Percentiles rank a stretch among this genome's conserved stretches.
Conservation (phyloP, 495 filamentous ascomycete genomes). For the Aspergillus sclerotiicarbonarius region DNA sequence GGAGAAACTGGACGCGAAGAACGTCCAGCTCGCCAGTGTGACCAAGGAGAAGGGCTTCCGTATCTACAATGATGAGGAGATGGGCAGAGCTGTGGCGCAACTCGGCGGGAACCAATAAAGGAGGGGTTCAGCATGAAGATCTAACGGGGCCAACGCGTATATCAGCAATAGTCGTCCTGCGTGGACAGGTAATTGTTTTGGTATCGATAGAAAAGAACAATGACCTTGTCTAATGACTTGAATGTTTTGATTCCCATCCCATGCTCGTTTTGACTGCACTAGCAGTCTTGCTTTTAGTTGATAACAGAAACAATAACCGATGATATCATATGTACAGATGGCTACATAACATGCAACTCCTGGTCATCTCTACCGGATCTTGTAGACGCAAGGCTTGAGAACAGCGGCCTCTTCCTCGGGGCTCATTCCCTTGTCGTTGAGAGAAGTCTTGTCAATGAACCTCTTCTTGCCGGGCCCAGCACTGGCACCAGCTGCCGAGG, state of each 20-base stretch:
- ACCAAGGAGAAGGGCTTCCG: constrained; percentile 96
- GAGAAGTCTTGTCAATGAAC: constrained; percentile 55
- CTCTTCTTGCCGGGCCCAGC: constrained; percentile 52
- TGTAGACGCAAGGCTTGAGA: constrained; percentile 96
- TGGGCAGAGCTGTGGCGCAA: constrained; percentile 83
- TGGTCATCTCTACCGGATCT: constrained; percentile 62
- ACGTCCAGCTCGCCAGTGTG: constrained; percentile 95
- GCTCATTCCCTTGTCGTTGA: constrained; percentile 51
- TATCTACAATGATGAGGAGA: constrained; percentile 96
- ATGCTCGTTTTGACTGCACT: constrained; percentile 1
- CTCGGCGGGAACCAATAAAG: constrained; percentile 49
- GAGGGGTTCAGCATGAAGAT: constrained; percentile 14
- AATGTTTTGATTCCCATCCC: constrained; percentile 1
- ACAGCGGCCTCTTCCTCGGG: constrained; percentile 62
- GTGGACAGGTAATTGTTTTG: constrained; percentile 19
- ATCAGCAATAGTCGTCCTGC: constrained; percentile 9
- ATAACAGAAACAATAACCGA: neutral
- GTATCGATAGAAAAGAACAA: constrained; percentile 33
- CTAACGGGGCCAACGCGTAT: constrained; percentile 12
- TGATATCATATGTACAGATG: neutral
- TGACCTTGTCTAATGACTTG: constrained; percentile 20
- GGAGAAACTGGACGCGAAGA: constrained; percentile 98
- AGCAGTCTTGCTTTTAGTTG: neutral
- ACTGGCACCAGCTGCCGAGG: constrained; percentile 35
- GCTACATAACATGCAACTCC: neutral